Evolutionary conservation across 2,329 filamentous ascomycete species (phyloP).

Genomic region (Verticillium nonalfalfae): DNA sequence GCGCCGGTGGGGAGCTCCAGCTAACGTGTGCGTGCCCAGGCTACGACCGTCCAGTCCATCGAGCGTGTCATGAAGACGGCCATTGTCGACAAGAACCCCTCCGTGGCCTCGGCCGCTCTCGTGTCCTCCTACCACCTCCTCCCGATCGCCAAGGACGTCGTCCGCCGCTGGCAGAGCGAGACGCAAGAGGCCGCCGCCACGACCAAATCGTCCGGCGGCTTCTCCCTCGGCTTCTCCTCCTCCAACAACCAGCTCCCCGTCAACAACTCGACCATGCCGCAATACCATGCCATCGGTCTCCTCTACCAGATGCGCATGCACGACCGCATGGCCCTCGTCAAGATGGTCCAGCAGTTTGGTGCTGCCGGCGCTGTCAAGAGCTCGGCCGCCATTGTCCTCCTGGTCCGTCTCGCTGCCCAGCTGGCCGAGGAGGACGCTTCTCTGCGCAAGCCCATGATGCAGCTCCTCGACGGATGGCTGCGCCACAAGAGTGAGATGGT

Average conservation of each 20-base stretch:
- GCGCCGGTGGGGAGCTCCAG: not conserved
- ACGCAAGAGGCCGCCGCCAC: conserved; percentile 93
- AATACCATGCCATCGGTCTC: conserved; percentile 96
- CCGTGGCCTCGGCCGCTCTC: conserved; percentile 90
- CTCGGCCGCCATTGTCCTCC: conserved; percentile 84
- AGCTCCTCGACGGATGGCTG: conserved; percentile 91
- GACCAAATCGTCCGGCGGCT: conserved; percentile 81
- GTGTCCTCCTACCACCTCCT: conserved; percentile 97
- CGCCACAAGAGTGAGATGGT: conserved; percentile 99
- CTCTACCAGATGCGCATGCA: conserved; percentile 97
- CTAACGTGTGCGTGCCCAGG: conserved; percentile 38
- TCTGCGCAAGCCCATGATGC: conserved; percentile 92
- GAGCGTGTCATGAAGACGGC: conserved; percentile 98
- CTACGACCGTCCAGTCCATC: conserved; percentile 93
- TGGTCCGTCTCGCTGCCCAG: conserved; percentile 88
- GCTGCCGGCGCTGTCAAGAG: conserved; percentile 89
- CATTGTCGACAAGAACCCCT: conserved; percentile 98
- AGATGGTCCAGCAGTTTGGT: conserved; percentile 99
- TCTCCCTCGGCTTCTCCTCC: conserved; percentile 86
- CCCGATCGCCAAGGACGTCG: conserved; percentile 90
- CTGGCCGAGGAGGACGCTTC: conserved; percentile 88
- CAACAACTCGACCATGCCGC: conserved; percentile 94
- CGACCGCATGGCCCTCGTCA: conserved; percentile 96
- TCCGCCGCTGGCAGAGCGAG: conserved; percentile 96
- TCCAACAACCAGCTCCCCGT: conserved; percentile 69